Conservation (phyloP, 176 grass and related monocot genomes). For the Rhynchospora pubera region DNA sequence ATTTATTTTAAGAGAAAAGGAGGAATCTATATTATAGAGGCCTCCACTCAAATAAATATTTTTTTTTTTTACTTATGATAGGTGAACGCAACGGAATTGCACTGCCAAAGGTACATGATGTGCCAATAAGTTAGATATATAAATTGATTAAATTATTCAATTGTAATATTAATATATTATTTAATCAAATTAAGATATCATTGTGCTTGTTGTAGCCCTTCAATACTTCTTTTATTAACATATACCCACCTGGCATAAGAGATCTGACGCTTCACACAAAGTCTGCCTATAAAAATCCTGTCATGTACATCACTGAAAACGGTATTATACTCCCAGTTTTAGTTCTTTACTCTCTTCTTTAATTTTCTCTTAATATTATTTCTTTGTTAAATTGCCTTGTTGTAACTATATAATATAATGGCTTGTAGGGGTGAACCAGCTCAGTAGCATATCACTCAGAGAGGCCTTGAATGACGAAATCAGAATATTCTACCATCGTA, state of each 20-base stretch:
- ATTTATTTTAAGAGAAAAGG: not conserved
- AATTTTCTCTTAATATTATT: not conserved
- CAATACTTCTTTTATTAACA: constrained; percentile 7
- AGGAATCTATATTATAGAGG: not conserved
- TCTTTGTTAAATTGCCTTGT: not conserved
- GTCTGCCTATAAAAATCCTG: constrained; percentile 25
- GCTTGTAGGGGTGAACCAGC: constrained; percentile 46
- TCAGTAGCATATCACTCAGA: constrained; percentile 27
- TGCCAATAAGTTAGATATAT: not conserved
- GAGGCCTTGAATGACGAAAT: constrained; percentile 52
- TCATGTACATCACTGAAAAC: constrained; percentile 45
- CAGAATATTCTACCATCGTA: constrained; percentile 30
- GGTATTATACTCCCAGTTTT: not conserved
- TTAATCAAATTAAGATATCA: not conserved
- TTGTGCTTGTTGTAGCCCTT: not conserved
- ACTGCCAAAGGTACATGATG: constrained; percentile 5
- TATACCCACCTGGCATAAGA: constrained; percentile 38
- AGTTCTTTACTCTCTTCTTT: not conserved
- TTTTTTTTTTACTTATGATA: not conserved
- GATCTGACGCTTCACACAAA: constrained; percentile 27
- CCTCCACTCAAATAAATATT: not conserved
- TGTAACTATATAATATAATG: not conserved
- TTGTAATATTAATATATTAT: not conserved
- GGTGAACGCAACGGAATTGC: not conserved
- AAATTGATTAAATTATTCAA: not conserved